Evolutionary conservation across 129 eudicot species (phyloP), one percentile per base, ranked within the genome.

Genomic region (Cynara cardunculus): DNA sequence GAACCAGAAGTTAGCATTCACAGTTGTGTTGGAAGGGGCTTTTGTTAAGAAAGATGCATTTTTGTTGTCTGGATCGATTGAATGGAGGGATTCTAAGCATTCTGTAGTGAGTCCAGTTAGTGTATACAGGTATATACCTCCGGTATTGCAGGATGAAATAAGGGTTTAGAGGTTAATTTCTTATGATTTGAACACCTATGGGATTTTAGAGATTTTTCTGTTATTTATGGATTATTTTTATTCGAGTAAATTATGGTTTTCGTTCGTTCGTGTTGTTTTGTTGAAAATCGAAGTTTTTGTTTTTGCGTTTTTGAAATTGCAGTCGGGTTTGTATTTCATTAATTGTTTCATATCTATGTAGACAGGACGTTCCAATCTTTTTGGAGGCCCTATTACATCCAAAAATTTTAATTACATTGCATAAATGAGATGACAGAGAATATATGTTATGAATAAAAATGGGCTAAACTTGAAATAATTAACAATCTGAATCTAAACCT

Each of bases 41-140:
- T 88, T 94, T 61, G 72, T 30, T 7, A 19, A 68, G 1, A 82
- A 81, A 12, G 81, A 67, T 0, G 62, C 53, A 3, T 68, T 39
- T 77, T 74, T 80, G 37, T 37, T 83, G 7, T 87, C 96, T 0
- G 93, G 87, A 13, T 73, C 85, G 11, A 8, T 91, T 3, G 83
- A 46, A 26, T 94, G 98, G 98, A 83, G 76, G 12, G 93, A 87
- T 76, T 31, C 81, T 32, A 83, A 69, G 86, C 92, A 87, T 73
- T 78, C 61, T 25, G 97, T 91, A 25, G 86, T 74, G 72, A 91
- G 92, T 73, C 97, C 98, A n/a, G 82, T 94, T 69, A 71, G 90
- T n/a, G 91, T 91, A 35, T 91, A 85, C 76, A 87, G 85, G 87
- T 75, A 83, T 64, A 25, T 77, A 24, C 82, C 82, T 70, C 82